Evolutionary conservation across 2,329 filamentous ascomycete species (phyloP).

Genomic region (Camillea tinctor): DNA sequence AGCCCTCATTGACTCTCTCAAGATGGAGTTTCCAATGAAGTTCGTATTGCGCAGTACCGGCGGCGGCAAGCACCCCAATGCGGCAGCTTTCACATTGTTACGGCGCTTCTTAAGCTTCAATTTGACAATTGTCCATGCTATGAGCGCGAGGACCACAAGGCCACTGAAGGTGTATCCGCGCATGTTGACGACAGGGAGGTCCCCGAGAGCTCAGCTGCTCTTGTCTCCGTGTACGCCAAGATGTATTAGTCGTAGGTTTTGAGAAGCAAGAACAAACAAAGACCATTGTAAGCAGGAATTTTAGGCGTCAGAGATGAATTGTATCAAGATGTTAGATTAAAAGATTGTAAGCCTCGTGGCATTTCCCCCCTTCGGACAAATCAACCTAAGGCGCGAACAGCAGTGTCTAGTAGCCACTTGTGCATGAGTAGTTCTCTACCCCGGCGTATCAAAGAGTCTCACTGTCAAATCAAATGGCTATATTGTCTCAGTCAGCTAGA

Average conservation of each 20-base stretch:
- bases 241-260: background rate
- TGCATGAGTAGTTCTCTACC: background rate
- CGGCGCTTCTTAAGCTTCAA: constrained; percentile 25
- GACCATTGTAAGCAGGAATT: background rate
- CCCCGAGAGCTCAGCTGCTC: background rate
- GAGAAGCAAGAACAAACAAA: background rate
- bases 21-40: constrained; percentile 30
- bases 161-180: constrained; percentile 11
- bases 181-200: constrained; percentile 10
- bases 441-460: background rate
- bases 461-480: background rate
- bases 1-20: constrained; percentile 33
- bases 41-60: constrained; percentile 32
- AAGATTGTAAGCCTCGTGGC: background rate
- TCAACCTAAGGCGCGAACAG: background rate
- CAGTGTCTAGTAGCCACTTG: background rate
- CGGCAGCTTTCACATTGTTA: constrained; percentile 27
- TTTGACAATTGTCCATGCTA: constrained; percentile 25
- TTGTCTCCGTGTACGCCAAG: background rate
- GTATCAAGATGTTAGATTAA: too few species aligned
- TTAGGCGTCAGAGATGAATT: background rate
- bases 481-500: background rate
- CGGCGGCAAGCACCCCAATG: constrained; percentile 31
- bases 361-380: background rate
- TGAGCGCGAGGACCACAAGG: constrained; percentile 13